phyloP scores from a whole-genome alignment of 441 rosid species.

The Erysimum pusillum region DNA sequence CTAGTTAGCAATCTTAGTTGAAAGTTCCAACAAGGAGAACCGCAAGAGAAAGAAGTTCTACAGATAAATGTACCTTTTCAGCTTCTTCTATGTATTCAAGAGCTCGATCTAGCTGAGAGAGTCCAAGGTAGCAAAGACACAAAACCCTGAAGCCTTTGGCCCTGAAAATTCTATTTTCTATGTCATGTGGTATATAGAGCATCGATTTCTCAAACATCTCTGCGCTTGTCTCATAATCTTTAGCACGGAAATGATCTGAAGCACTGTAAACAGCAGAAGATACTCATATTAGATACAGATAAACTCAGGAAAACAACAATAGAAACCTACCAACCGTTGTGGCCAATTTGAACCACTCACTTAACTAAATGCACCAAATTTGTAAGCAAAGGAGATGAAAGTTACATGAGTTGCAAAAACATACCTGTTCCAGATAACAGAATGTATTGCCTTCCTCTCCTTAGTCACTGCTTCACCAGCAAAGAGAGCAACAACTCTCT shows the following conservation, averaged over 20 bases:
- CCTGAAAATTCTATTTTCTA: conserved; percentile 72
- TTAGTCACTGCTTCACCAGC: conserved; percentile 58
- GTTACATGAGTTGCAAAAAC: conserved; percentile 28
- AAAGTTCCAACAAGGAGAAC: conserved; percentile 34
- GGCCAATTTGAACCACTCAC: conserved; percentile 7
- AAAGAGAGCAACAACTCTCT: conserved; percentile 85
- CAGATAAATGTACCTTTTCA: conserved; percentile 67
- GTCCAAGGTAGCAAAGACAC: conserved; percentile 91
- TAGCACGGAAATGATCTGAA: conserved; percentile 73
- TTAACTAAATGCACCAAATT: conserved; percentile 11
- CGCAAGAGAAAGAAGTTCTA: conserved; percentile 24
- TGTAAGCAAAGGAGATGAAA: conserved; percentile 23
- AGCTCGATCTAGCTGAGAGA: conserved; percentile 83
- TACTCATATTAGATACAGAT: conserved; percentile 25
- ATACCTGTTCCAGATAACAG: conserved; percentile 92
- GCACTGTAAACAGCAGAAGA: conserved; percentile 62
- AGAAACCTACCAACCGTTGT: not conserved
- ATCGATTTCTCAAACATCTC: conserved; percentile 92
- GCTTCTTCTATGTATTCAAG: conserved; percentile 88
- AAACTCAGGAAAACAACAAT: conserved; percentile 4
- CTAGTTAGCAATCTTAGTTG: conserved; percentile 21
- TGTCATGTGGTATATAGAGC: conserved; percentile 80
- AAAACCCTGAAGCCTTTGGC: conserved; percentile 96
- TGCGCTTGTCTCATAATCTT: conserved; percentile 84
- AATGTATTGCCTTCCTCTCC: conserved; percentile 84